Base-by-base conservation (phyloP, 2,329 filamentous ascomycete genomes). In the Penicillium rolfsii region DNA sequence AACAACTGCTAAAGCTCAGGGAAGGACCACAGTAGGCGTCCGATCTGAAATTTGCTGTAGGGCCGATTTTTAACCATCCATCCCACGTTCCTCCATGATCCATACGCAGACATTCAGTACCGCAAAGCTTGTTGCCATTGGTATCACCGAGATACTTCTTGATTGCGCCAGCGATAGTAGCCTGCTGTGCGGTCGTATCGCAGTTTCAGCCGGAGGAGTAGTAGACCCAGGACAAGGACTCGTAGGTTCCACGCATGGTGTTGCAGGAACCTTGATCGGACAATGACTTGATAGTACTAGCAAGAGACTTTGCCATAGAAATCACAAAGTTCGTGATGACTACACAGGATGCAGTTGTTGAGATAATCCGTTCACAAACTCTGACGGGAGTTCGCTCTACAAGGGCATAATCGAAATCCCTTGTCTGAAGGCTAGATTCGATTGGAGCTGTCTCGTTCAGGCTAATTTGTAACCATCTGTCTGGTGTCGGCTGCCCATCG, bases 61-160 rank as follows among this genome's bases (percentile, higher is more conserved):
- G 46, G 8, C 53, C 59, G 5, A 62, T 24, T 50, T 64, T 64
- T 56, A 64, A 54, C 46, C 49, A 62, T 45, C 59, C 59, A 40
- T 54, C 53, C 55, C 48, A 57, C 14, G 49, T 57, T 28, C 59
- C 48, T 16, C 53, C 53, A 40, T 53, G 55, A 7, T 53, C 48
- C 28, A 59, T 24, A 0, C 41, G 22, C 9, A 61, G 30, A 46
- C 60, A 64, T 49, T 57, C 6, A 30, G 58, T 63, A 3, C 55
- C 43, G 41, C 60, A 63, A 16, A 61, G 35, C 11, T 48, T 50
- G 11, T 57, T 45, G n/a, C 50, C 35, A 4, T 63, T 35, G 12
- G 24, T 33, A 9, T 52, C 19, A 6, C 6, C 5, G 5, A 61
- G 28, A 26, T 59, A 63, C 1, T 65, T 35, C n/a, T 52, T 33